Base-by-base conservation (phyloP, 2,329 filamentous ascomycete genomes). In the Teratosphaeria nubilosa region DNA sequence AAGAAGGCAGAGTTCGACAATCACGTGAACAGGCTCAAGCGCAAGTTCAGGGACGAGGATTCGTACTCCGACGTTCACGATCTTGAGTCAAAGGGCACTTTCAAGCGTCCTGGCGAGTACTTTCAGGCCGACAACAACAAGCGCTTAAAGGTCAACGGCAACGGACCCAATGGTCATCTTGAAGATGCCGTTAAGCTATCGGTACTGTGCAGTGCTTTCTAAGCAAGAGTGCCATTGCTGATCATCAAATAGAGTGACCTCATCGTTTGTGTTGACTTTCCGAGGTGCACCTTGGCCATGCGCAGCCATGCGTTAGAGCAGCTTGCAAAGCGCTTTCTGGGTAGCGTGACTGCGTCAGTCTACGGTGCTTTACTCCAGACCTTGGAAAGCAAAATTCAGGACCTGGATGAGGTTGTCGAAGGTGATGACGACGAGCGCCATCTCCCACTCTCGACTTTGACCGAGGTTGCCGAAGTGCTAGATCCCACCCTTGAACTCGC, bases 221-320 rank as follows among this genome's bases (percentile, higher is more conserved):
- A 58, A 58, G 58, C 58, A 59, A 59, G 56, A 59, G 62, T 59
- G 54, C 61, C 58, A 50, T 64, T 59, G 60, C 64, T 68, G 58
- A 67, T 62, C 61, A 53, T 61, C 58, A n/a, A 54, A 20, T 69
- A 95, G 86, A 81, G 84, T 54, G 82, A 87, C 59, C 78, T 91
- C 63, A 80, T 91, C 37, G 78, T 97, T 54, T 84, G 86, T 30
- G 78, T 96, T 57, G 96, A 96, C 69, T 86, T 90, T 67, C 87
- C 91, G 58, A 95, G 92, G 72, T 89, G 90, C 59, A 78, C 86
- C 6, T 88, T 96, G 10, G 85, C 88, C 54, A 78, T 96, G 62
- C 88, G 92, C 58, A 96, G 90, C 66, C 82, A 86, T 63, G 83
- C 85, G 22, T 83, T 97, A 2, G 83, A 86, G 56, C 79, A 84